These are phyloP conservation scores for Hirsutella thompsonii DNA, from an alignment of 2,329 filamentous ascomycete genomes.

Conservation along the genomic window DNA sequence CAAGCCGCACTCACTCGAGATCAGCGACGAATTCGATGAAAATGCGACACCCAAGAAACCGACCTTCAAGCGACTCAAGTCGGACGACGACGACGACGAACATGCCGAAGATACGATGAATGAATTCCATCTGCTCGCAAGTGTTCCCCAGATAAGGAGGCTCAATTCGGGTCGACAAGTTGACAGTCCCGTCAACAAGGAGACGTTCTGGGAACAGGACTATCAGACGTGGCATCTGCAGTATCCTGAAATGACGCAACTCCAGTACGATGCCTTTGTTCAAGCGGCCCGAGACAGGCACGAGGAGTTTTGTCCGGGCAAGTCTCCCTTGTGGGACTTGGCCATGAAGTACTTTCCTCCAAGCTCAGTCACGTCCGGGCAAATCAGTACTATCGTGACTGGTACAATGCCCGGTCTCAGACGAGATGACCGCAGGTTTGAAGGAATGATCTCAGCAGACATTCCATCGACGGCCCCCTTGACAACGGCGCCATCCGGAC, in stretches of 20 bases:
- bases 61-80: constrained; percentile 42
- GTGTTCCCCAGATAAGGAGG: constrained; percentile 34
- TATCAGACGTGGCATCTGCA: constrained; percentile 44
- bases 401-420: constrained; percentile 10
- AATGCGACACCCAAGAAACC: constrained; percentile 26
- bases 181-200: constrained; percentile 42
- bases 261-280: constrained; percentile 43
- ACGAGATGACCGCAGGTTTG: constrained; percentile 9
- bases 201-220: constrained; percentile 44
- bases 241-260: constrained; percentile 51
- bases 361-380: constrained; percentile 7
- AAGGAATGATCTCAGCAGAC: constrained; percentile 12
- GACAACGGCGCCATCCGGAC: constrained; percentile 13
- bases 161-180: constrained; percentile 42
- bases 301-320: constrained; percentile 40
- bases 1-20: constrained; percentile 34
- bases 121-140: constrained; percentile 33
- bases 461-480: constrained; percentile 19
- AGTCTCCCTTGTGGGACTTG: constrained; percentile 38
- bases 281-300: constrained; percentile 34
- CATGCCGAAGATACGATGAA: constrained; percentile 21
- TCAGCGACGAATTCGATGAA: constrained; percentile 37
- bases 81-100: constrained; percentile 28
- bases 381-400: background rate
- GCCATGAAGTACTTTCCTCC: constrained; percentile 48